phyloP scores from a whole-genome alignment of 202 grass and related monocot species.

The Musa balbisiana region DNA sequence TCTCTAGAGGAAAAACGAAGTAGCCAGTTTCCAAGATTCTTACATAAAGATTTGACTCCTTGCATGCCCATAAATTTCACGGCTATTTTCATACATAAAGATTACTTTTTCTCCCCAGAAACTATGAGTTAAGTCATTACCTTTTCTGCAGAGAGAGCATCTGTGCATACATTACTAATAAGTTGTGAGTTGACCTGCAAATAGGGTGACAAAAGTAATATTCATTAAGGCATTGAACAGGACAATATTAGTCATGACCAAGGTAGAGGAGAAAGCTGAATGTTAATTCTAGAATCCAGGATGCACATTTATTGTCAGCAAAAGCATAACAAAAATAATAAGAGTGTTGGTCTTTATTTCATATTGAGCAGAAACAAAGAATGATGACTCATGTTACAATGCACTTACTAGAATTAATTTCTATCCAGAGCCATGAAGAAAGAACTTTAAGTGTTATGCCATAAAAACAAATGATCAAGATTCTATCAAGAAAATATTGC shows the following conservation, averaged over 20 bases:
- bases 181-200: conserved; percentile 92
- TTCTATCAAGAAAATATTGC: too few relatives aligned
- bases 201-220: conserved; percentile 30
- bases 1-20: too few relatives aligned
- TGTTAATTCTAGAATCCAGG: background rate
- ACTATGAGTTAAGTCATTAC: conserved; percentile 29
- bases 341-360: background rate
- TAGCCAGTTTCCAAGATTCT: too few relatives aligned
- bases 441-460: background rate
- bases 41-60: too few relatives aligned
- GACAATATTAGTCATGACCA: background rate
- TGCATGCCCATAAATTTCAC: too few relatives aligned
- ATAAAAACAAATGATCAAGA: too few relatives aligned
- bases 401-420: background rate
- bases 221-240: background rate
- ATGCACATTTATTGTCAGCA: background rate
- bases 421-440: background rate
- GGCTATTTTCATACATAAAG: too few relatives aligned
- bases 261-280: background rate
- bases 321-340: background rate
- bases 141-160: conserved; percentile 99
- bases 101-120: too few relatives aligned
- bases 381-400: background rate
- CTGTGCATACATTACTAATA: conserved; percentile 92
- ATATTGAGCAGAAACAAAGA: background rate